Percentiles rank a stretch among this genome's conserved stretches.
Evolutionary conservation across 1,284 basidiomycete species (phyloP).

Genomic region (Cystobasidium pallidum): DNA sequence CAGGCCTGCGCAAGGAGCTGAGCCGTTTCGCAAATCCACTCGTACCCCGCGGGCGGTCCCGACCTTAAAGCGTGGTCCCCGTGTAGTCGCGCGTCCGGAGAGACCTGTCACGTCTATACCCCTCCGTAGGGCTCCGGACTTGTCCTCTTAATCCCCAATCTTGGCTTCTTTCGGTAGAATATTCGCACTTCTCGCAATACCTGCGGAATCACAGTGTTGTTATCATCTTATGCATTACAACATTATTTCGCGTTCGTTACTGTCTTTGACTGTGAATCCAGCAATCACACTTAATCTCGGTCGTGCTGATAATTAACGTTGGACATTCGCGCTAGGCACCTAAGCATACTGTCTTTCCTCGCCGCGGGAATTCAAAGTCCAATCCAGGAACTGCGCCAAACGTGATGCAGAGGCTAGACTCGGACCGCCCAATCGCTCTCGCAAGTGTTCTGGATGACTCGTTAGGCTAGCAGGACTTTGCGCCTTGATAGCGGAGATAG

Average conservation of each 20-base stretch:
- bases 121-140: constrained; percentile 21
- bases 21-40: background rate
- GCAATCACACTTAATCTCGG: no score
- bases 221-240: background rate
- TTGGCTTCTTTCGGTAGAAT: background rate
- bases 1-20: background rate
- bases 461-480: background rate
- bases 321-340: no score
- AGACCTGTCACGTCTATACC: constrained; percentile 24
- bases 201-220: background rate
- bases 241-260: no score
- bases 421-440: constrained; percentile 13
- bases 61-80: background rate
- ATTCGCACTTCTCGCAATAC: background rate
- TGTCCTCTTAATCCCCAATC: background rate
- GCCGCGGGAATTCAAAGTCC: constrained; percentile 35
- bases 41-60: background rate
- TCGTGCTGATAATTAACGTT: no score
- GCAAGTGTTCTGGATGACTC: background rate
- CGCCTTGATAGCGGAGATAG: constrained; percentile 38
- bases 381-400: constrained; percentile 40
- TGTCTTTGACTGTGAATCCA: no score
- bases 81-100: background rate
- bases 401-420: constrained; percentile 23
- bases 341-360: constrained; percentile 38